These are phyloP conservation scores for Neotropicomus parvogracilis DNA, from an alignment of 1,284 basidiomycete genomes.

Conservation along the genomic window DNA sequence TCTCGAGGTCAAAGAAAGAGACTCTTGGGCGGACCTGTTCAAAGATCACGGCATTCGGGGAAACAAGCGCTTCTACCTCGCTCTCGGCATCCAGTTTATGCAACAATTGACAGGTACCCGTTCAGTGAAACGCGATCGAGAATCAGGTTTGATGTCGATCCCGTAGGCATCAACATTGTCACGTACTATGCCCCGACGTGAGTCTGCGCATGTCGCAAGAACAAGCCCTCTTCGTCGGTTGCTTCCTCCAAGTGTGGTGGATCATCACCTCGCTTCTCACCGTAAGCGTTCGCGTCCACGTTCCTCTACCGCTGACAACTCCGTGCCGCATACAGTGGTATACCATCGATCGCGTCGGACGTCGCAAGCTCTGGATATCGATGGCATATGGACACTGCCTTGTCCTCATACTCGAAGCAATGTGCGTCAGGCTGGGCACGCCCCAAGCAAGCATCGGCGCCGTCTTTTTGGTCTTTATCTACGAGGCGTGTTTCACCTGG, in stretches of 20 bases:
- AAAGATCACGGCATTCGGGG: too few relatives aligned
- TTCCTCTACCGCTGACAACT: too few relatives aligned
- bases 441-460: constrained; percentile 10
- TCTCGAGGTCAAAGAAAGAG: too few relatives aligned
- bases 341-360: constrained; percentile 15
- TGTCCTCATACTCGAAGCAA: constrained; percentile 10
- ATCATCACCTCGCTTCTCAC: constrained; percentile 13
- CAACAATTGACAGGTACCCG: too few relatives aligned
- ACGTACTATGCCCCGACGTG: constrained; percentile 17
- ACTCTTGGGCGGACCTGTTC: too few relatives aligned
- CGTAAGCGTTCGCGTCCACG: too few relatives aligned
- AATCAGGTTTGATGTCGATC: too few relatives aligned
- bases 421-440: constrained; percentile 15
- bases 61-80: too few relatives aligned
- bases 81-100: too few relatives aligned
- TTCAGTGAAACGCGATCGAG: too few relatives aligned
- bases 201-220: constrained; percentile 16
- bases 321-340: constrained; percentile 14
- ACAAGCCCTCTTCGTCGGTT: constrained; percentile 12
- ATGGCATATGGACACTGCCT: constrained; percentile 17
- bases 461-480: constrained; percentile 17
- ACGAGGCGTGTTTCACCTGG: constrained; percentile 11
- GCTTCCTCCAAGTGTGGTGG: constrained; percentile 19
- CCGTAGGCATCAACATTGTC: constrained; percentile 14
- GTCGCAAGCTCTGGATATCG: constrained; percentile 18